Evolutionary conservation across 306 rosid genomes (phyloP), one percentile per base, ranked within the genome.

Genomic region (Alnus rubra): DNA sequence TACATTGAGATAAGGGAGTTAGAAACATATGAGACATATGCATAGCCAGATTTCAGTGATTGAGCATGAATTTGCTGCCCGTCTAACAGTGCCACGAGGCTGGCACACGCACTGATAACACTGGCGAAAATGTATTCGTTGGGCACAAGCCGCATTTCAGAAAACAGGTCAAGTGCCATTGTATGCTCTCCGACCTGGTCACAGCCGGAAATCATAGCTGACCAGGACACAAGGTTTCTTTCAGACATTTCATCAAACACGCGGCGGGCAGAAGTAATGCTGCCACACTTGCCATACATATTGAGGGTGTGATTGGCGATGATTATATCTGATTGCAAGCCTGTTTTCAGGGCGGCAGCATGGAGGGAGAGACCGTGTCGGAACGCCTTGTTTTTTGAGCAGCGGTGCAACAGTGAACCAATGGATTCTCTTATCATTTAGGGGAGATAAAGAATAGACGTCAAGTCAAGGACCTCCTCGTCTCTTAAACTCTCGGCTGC

Each of bases 1-100:
- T 83, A 83, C 89, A 83, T 78, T 15, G 87, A 80, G 64, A 86
- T 78, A 56, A 83, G 87, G 4, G 87, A 82, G 81, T 83, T 86
- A 48, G 74, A 83, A 78, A 83, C 89, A 59, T 71, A 83, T 33
- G 89, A 86, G 37, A 71, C 18, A 62, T 71, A 75, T 19, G 79
- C 87, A 81, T 72, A 83, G 51, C 89, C 85, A 60, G 69, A 75
- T 72, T 75, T 83, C 13, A 83, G 74, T 9, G 84, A 58, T 28
- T 68, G 82, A 71, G 85, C 85, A 78, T 83, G 89, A 77, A 81
- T 76, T 68, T 81, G 87, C 52, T 51, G 60, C 54, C 89, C 85
- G 73, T 11, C 78, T 64, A 73, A 23, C 58, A 81, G 42, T 19
- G 65, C 67, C 0, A 44, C 12, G 14, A 83, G 79, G 74, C 84